Evolutionary conservation across 1,139 yeast genomes (phyloP).

Genomic region (Blastobotrys capitulatus): DNA sequence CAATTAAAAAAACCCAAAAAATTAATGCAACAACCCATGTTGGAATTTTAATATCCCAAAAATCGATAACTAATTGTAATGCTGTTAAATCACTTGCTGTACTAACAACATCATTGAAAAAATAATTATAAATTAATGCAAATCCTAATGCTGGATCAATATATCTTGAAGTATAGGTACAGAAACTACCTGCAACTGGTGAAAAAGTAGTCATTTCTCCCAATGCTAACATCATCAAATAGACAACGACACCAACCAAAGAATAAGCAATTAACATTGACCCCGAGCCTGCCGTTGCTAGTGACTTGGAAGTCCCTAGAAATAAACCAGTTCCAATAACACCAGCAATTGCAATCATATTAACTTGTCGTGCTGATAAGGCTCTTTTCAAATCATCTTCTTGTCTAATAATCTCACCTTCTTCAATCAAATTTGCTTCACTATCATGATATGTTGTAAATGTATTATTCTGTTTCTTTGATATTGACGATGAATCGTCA

Average conservation of each 20-base stretch:
- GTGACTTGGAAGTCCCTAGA: conserved; percentile 49
- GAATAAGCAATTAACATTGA: conserved; percentile 45
- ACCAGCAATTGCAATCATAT: conserved; percentile 38
- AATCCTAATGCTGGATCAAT: conserved; percentile 60
- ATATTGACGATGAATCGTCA: background rate
- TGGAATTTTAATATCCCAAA: conserved; percentile 56
- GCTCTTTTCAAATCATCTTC: conserved; percentile 34
- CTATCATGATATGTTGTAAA: conserved; percentile 3
- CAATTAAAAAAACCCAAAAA: conserved; percentile 52
- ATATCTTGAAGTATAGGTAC: conserved; percentile 53
- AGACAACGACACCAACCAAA: conserved; percentile 48
- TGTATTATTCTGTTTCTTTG: background rate
- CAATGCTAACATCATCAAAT: conserved; percentile 50
- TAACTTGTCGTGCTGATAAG: conserved; percentile 48
- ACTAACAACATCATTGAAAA: conserved; percentile 60
- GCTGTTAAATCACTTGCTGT: conserved; percentile 61
- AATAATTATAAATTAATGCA: conserved; percentile 56
- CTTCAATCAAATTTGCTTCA: conserved; percentile 15
- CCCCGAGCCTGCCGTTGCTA: conserved; percentile 53
- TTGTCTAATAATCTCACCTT: conserved; percentile 39
- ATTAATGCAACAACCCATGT: conserved; percentile 53
- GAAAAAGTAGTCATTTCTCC: conserved; percentile 62
- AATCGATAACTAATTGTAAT: conserved; percentile 50
- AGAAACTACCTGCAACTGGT: conserved; percentile 60
- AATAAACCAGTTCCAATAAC: conserved; percentile 54